These are phyloP conservation scores for Nigrograna mackinnonii DNA, from an alignment of 2,329 filamentous ascomycete genomes.

Conservation along the genomic window DNA sequence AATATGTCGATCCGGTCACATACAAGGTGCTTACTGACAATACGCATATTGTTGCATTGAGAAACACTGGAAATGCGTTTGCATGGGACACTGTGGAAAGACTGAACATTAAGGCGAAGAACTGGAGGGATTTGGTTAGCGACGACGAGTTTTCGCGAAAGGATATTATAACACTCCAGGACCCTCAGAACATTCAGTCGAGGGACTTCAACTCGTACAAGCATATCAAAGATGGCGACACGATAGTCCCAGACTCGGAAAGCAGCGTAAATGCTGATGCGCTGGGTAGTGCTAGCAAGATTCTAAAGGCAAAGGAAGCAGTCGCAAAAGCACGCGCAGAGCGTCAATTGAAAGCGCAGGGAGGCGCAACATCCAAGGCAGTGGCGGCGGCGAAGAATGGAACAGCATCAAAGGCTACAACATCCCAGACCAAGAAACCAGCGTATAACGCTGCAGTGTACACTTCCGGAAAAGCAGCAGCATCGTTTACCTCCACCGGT, in stretches of 20 bases:
- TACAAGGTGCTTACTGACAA: constrained; percentile 99
- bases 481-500: constrained; percentile 93
- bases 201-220: constrained; percentile 88
- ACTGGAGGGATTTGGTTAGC: constrained; percentile 89
- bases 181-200: constrained; percentile 85
- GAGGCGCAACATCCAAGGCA: constrained; percentile 18
- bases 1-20: constrained; percentile 94
- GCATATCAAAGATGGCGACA: constrained; percentile 82
- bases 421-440: constrained; percentile 31
- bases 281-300: constrained; percentile 79
- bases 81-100: constrained; percentile 93
- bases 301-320: constrained; percentile 87
- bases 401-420: constrained; percentile 1
- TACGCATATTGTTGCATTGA: constrained; percentile 90
- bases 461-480: constrained; percentile 88
- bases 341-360: constrained; percentile 52
- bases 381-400: constrained; percentile 25
- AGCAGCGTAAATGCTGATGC: constrained; percentile 78
- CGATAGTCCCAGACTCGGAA: constrained; percentile 70
- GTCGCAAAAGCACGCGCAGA: constrained; percentile 87
- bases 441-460: constrained; percentile 84
- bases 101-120: constrained; percentile 95
- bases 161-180: constrained; percentile 95
- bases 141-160: constrained; percentile 84
- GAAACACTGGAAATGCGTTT: constrained; percentile 90